Evolutionary conservation across 208 protist species (phyloP), one percentile per base, ranked within the genome.

Genomic region (Entamoeba invadens): DNA sequence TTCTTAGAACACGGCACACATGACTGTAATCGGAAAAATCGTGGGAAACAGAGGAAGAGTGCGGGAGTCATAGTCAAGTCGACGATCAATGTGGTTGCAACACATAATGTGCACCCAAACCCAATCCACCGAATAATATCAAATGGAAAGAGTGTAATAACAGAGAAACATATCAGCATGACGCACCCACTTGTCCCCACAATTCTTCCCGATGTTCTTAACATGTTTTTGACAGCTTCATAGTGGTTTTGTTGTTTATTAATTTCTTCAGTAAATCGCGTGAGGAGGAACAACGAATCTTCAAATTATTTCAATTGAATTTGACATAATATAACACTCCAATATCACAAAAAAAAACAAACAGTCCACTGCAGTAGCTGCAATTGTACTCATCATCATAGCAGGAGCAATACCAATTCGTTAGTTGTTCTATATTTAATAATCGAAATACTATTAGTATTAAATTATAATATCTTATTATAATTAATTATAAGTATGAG

Each of bases 281-380:
- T 95, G 25, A 97, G 94, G 35, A 97, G 94, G 92, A 97, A 97
- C 35, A 97, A 94, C 35, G 95, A 95, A 95, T 97, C n/a, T n/a
- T n/a, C n/a, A 97, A 93, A 96, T 96, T n/a, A 96, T 95, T n/a
- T 92, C 95, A 46, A 96, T 94, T 18, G 96, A 94, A 38, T n/a
- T n/a, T n/a, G n/a, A n/a, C n/a, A n/a, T n/a, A n/a, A n/a, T n/a
- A n/a, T n/a, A n/a, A n/a, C n/a, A n/a, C n/a, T n/a, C n/a, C n/a
- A n/a, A n/a, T n/a, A n/a, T n/a, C n/a, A n/a, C n/a, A n/a, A n/a
- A n/a, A n/a, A n/a, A n/a, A n/a, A n/a, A n/a, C n/a, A n/a, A n/a
- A n/a, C n/a, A 87, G 4, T 87, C 57, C 31, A 87, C 38, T 2
- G 57, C 10, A 35, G 57, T 87, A 12, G 57, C 57, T 10, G 57